Evolutionary conservation across 1,284 basidiomycete species (phyloP).

Genomic region (Naganishia liquefaciens): DNA sequence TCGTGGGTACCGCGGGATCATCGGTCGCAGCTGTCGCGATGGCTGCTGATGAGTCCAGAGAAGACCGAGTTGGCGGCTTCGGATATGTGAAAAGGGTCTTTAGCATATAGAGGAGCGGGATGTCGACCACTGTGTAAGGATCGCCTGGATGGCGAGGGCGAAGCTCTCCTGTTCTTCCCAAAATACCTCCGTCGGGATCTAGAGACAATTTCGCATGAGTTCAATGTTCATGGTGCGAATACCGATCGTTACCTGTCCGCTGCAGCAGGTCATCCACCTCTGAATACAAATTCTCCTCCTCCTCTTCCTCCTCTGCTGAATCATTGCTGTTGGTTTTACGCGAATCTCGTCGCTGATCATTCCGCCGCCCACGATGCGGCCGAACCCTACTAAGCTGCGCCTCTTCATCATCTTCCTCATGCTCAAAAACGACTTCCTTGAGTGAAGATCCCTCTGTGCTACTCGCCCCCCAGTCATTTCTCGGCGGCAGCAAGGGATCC

Average conservation of each 20-base stretch:
- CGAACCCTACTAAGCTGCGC: conserved; percentile 5
- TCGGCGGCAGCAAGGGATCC: conserved; percentile 13
- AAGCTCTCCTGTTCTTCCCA: neutral
- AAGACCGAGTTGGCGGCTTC: conserved; percentile 1
- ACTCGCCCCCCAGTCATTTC: neutral
- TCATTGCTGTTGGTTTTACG: neutral
- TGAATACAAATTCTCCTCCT: conserved; percentile 12
- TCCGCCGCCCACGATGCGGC: neutral
- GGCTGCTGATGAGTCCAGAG: conserved; percentile 6
- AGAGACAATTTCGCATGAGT: neutral
- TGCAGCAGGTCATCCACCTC: conserved; percentile 18
- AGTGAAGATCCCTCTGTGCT: neutral
- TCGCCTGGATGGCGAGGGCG: conserved; percentile 5
- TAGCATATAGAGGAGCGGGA: conserved; percentile 14
- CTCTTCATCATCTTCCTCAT: conserved; percentile 21
- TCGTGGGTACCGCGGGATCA: neutral
- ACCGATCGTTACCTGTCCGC: conserved; percentile 15
- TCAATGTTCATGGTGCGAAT: neutral
- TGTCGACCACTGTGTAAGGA: conserved; percentile 24
- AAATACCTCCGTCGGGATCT: conserved; percentile 21
- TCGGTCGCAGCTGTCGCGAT: neutral
- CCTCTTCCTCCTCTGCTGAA: conserved; percentile 3
- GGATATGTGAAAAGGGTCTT: conserved; percentile 22
- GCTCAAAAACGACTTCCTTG: conserved; percentile 21
- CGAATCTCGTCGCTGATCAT: neutral